Conservation (phyloP, 768 basidiomycete genomes). For the Mrakia frigida region DNA sequence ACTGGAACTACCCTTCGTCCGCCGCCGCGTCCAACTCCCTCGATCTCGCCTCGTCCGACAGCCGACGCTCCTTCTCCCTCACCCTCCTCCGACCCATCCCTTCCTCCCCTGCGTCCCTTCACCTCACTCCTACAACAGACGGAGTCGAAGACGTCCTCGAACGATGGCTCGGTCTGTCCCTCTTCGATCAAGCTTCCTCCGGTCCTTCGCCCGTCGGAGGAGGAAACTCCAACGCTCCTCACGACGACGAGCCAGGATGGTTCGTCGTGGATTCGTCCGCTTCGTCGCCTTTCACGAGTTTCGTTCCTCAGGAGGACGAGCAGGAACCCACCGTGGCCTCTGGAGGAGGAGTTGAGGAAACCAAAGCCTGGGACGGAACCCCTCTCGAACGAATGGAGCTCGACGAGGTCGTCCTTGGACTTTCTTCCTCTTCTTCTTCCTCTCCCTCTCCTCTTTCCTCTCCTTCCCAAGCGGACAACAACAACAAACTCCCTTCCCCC, state of each 20-base stretch:
- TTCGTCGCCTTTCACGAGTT: background rate
- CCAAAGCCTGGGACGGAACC: slow-evolving; percentile 29
- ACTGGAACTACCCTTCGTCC: background rate
- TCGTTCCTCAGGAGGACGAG: background rate
- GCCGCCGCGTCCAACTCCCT: background rate
- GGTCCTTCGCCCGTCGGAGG: background rate
- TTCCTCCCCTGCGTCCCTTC: background rate
- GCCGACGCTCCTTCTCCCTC: slow-evolving; percentile 29
- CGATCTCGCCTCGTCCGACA: too few relatives aligned
- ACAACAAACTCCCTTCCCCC: background rate
- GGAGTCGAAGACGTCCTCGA: slow-evolving; percentile 29
- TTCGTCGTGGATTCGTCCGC: slow-evolving; percentile 19
- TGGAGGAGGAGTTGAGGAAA: background rate
- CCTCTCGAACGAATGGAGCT: slow-evolving; percentile 29
- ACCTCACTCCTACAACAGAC: slow-evolving; percentile 1
- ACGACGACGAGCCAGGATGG: slow-evolving; percentile 18
- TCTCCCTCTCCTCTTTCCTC: background rate
- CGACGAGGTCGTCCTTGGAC: slow-evolving; percentile 22
- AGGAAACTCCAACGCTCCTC: background rate
- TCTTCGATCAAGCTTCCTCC: slow-evolving; percentile 18
- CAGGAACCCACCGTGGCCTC: too few relatives aligned
- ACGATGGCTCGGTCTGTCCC: slow-evolving; percentile 26
- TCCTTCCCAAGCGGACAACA: background rate
- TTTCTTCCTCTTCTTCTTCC: background rate
- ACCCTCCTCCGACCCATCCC: slow-evolving; percentile 32